Evolutionary conservation across 2,329 filamentous ascomycete species (phyloP).

Genomic region (Xylaria sp.): DNA sequence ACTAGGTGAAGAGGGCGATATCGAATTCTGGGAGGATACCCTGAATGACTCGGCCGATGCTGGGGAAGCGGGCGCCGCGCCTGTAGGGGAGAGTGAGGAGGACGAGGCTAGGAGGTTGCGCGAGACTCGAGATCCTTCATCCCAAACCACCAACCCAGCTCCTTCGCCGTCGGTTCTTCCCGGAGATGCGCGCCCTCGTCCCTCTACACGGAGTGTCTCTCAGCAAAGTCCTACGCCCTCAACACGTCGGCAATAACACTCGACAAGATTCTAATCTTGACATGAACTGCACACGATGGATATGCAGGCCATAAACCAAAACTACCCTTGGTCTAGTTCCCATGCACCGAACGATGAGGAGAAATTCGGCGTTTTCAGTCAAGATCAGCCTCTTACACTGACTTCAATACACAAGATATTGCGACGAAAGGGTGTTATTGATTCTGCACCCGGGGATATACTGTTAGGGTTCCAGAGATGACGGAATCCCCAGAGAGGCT

Average conservation of each 20-base stretch:
- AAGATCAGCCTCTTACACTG: too few species aligned
- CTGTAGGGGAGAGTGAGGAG: background rate
- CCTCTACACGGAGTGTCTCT: conserved; percentile 22
- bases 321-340: too few species aligned
- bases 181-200: conserved; percentile 22
- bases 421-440: too few species aligned
- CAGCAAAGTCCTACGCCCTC: conserved; percentile 29
- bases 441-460: too few species aligned
- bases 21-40: conserved; percentile 90
- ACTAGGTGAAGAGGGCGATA: conserved; percentile 77
- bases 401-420: too few species aligned
- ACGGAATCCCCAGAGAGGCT: too few species aligned
- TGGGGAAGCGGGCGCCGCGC: conserved; percentile 4
- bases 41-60: conserved; percentile 31
- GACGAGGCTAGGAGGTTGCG: conserved; percentile 11
- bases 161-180: conserved; percentile 17
- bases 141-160: conserved; percentile 23
- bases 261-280: background rate
- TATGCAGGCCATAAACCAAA: too few species aligned
- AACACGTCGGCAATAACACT: conserved; percentile 35
- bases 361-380: too few species aligned
- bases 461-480: too few species aligned
- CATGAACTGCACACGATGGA: background rate
- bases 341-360: too few species aligned
- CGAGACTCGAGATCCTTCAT: conserved; percentile 27